Conservation (phyloP, 768 basidiomycete species). For the Boletus coccyginus region DNA sequence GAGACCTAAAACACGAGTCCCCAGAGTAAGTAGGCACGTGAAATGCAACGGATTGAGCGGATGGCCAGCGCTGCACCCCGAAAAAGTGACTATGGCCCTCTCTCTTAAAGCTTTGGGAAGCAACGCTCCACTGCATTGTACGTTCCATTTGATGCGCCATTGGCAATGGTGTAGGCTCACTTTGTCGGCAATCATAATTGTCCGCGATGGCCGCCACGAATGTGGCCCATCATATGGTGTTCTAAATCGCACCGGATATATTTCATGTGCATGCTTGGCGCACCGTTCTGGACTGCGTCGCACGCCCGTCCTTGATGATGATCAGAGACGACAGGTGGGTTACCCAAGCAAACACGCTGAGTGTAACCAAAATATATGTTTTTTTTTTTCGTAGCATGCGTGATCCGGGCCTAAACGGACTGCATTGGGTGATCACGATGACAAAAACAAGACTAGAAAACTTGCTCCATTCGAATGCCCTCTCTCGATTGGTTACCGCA, state of each 20-base stretch:
- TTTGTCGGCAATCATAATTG: background rate
- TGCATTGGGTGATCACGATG: constrained; percentile 5
- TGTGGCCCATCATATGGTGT: background rate
- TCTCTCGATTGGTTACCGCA: constrained; percentile 5
- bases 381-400: background rate
- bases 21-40: background rate
- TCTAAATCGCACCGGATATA: background rate
- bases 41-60: background rate
- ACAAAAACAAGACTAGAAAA: constrained; percentile 1
- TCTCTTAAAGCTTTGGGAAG: background rate
- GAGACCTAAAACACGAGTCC: background rate
- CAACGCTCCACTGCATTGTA: background rate
- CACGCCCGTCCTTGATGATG: background rate
- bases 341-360: background rate
- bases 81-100: background rate
- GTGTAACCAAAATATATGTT: background rate
- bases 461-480: background rate
- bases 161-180: background rate
- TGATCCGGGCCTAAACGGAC: constrained; percentile 4
- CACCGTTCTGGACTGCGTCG: background rate
- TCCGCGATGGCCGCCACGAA: background rate
- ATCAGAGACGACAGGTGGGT: background rate
- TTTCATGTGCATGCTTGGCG: background rate
- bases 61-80: background rate
- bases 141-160: background rate